Evolutionary conservation across 2,329 filamentous ascomycete genomes (phyloP), one percentile per base, ranked within the genome.

Genomic region (Madurella fahalii): DNA sequence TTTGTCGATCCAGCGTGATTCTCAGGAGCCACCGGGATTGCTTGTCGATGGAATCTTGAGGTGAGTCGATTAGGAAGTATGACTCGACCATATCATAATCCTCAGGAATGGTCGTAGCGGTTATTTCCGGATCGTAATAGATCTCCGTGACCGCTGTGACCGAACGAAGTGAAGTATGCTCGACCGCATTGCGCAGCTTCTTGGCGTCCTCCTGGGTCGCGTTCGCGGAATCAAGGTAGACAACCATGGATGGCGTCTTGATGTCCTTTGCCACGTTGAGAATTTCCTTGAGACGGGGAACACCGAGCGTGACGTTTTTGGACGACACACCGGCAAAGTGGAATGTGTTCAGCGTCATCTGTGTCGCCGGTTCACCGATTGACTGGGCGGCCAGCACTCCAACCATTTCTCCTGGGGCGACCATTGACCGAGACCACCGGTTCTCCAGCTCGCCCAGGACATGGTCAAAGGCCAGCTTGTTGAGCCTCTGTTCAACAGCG

Each of bases 261-360:
- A 99, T 96, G 73, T 97, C 95, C 64, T 88, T 92, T 0, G 95
- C 94, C 56, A 99, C 85, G 71, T 99, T 99, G 54, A 99, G 81
- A 84, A 99, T 99, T 77, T 99, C 94, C 81, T 99, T 99, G 47
- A 99, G 83, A 85, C 94, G 93, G 42, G 94, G 94, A 42, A 99
- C 94, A 90, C 94, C 94, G 47, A 99, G 86, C 0, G 94, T 99
- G 52, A 99, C 93, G 80, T 99, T 99, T 86, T 99, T 99, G 20
- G 93, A 96, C 39, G 95, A 96, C 58, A 99, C 91, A 96, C 94
- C 94, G 72, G 94, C 92, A 72, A 99, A 99, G 80, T 99, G 94
- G 87, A 99, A 99, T 20, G 94, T 99, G 77, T 99, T 99, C 58
- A 99, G 77, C 1, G 94, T 99, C 94, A 99, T 99, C 78, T 99